These are phyloP conservation scores for Penicillium sp. DNA, from an alignment of 2,329 filamentous ascomycete species.

Conservation along the genomic window DNA sequence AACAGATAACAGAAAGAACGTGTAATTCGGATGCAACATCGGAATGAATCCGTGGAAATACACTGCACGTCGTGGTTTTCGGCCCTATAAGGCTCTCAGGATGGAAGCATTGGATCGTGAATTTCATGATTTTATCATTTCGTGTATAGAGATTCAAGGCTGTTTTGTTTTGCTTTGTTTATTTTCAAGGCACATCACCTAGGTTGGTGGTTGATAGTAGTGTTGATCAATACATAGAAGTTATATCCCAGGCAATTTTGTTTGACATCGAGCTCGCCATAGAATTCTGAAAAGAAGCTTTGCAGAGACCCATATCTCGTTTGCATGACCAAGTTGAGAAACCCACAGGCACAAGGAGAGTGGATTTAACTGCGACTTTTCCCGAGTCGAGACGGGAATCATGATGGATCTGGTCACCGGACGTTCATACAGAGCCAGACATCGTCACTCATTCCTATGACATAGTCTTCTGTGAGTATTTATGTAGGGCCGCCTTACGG, in stretches of 20 bases:
- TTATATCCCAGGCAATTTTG: not conserved
- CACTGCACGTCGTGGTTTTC: not conserved
- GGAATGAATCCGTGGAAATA: not conserved
- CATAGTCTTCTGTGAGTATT: not conserved
- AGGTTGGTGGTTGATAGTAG: not conserved
- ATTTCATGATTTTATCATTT: no score
- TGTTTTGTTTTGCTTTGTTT: not conserved
- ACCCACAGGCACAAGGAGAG: not conserved
- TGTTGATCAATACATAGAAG: not conserved
- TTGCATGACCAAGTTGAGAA: not conserved
- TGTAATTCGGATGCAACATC: conserved; percentile 2
- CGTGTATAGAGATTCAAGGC: conserved; percentile 2
- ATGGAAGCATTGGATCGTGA: not conserved
- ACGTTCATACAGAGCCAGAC: not conserved
- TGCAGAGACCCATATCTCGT: not conserved
- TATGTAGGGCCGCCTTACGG: not conserved
- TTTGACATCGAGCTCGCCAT: not conserved
- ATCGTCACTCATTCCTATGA: no score
- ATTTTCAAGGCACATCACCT: not conserved
- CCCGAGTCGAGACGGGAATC: not conserved
- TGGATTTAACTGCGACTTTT: not conserved
- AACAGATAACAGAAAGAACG: conserved; percentile 21
- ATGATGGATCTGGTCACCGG: not conserved
- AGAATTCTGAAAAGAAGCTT: not conserved
- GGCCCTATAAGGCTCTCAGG: conserved; percentile 11